Percentiles rank a stretch among this genome's conserved stretches.
These are phyloP conservation scores for Lodderomyces orthopsilosis DNA, from an alignment of 1,139 yeast genomes.

Conservation along the genomic window DNA sequence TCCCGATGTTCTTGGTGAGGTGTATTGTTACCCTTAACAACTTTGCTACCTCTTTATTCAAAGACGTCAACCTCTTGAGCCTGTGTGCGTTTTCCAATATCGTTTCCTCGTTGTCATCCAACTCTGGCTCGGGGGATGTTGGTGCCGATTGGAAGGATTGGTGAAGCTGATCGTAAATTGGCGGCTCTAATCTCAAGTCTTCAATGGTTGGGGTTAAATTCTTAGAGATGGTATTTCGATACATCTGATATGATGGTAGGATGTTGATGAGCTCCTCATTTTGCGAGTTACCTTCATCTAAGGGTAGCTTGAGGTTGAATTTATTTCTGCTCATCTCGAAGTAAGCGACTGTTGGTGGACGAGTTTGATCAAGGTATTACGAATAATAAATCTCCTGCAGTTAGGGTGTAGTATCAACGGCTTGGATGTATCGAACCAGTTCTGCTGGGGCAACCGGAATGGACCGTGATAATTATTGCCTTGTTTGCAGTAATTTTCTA, in stretches of 20 bases:
- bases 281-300: neutral
- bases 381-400: no score
- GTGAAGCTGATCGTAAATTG: constrained; percentile 24
- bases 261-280: constrained; percentile 29
- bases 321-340: neutral
- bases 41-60: constrained; percentile 29
- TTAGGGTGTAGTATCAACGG: no score
- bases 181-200: constrained; percentile 33
- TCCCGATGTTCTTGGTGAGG: constrained; percentile 32
- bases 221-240: constrained; percentile 38
- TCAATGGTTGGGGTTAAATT: constrained; percentile 34
- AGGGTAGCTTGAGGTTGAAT: constrained; percentile 1
- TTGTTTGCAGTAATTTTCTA: no score
- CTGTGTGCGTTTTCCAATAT: constrained; percentile 37
- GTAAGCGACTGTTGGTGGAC: no score
- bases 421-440: no score
- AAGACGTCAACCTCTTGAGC: constrained; percentile 30
- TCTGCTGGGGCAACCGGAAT: no score
- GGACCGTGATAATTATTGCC: no score
- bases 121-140: constrained; percentile 17
- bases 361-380: no score
- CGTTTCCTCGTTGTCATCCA: constrained; percentile 17
- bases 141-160: constrained; percentile 25
- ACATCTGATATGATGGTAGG: constrained; percentile 44
- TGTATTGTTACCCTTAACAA: constrained; percentile 26